Base-by-base conservation (phyloP, 129 eudicot species). In the Lonicera japonica region DNA sequence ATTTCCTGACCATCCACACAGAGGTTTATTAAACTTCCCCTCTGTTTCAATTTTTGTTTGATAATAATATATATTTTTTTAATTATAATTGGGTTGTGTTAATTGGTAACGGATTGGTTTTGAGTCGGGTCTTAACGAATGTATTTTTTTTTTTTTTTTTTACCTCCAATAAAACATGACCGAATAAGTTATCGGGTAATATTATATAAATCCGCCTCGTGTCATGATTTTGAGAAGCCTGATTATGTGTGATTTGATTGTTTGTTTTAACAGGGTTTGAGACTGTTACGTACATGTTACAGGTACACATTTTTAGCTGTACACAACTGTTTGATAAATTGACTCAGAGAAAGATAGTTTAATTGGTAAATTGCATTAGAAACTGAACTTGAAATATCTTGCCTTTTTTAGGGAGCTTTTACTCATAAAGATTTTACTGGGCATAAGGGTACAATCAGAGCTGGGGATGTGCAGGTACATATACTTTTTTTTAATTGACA, bases 351-450 rank as follows among this genome's bases (percentile, higher is more conserved):
- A 52, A 43, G 29, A 40, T 11, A 63, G 21, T 39, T 54, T n/a
- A 64, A n/a, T n/a, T n/a, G n/a, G n/a, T n/a, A n/a, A 17, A 12
- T 70, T 14, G 5, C 18, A 54, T 11, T 54, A 21, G 11, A 20
- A 20, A 19, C 4, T 19, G 58, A 54, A 8, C 4, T 54, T 56
- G 19, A n/a, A 4, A 3, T 20, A 10, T 11, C 0, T 12, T 14
- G 12, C 64, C 11, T 69, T 40, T 67, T 40, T 50, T 29, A 91
- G 96, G 99, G 99, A 61, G 86, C 87, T 39, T 66, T 87, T 56
- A 80, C 89, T 17, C 96, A 92, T 80, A 91, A 92, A 79, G 99
- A 92, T 80, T 92, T 92, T 65, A 75, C 84, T 40, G 96, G 99
- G 56, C 96, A 88, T 55, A 78, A 88, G 82, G 96, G 99, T 17